Conservation (phyloP, 108 stramenopile genomes). For the Aurantiochytrium sp. region DNA sequence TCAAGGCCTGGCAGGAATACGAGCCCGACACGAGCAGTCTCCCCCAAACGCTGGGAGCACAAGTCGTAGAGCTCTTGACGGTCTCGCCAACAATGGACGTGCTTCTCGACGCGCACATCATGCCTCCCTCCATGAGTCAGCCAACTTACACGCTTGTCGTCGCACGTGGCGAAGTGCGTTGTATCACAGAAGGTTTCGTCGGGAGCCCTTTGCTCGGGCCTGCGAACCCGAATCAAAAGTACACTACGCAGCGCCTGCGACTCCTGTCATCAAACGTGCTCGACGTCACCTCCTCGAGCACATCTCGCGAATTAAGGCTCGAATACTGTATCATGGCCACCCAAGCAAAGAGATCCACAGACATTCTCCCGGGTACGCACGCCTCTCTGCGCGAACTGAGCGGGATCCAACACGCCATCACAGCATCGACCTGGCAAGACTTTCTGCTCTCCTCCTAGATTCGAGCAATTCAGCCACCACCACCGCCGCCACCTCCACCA, state of each 20-base stretch:
- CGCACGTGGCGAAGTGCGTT: neutral
- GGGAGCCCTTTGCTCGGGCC: neutral
- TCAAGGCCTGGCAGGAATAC: neutral
- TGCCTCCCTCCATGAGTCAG: neutral
- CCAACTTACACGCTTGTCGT: neutral
- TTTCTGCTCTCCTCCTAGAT: neutral
- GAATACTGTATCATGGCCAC: neutral
- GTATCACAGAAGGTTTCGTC: neutral
- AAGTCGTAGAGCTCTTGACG: neutral
- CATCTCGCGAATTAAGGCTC: neutral
- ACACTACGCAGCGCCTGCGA: neutral
- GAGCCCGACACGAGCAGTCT: neutral
- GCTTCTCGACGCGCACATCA: neutral
- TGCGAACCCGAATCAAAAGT: neutral
- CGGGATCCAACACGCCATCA: neutral
- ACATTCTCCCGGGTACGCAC: neutral
- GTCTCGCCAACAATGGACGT: neutral
- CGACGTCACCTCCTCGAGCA: neutral
- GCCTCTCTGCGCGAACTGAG: neutral
- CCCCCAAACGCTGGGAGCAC: neutral
- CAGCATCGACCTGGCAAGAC: neutral
- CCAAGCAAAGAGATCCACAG: neutral
- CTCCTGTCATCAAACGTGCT: neutral
- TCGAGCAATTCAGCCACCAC: neutral
- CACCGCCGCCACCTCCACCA: too few species aligned